Conservation (phyloP, 306 rosid species). For the Lotus japonicus region DNA sequence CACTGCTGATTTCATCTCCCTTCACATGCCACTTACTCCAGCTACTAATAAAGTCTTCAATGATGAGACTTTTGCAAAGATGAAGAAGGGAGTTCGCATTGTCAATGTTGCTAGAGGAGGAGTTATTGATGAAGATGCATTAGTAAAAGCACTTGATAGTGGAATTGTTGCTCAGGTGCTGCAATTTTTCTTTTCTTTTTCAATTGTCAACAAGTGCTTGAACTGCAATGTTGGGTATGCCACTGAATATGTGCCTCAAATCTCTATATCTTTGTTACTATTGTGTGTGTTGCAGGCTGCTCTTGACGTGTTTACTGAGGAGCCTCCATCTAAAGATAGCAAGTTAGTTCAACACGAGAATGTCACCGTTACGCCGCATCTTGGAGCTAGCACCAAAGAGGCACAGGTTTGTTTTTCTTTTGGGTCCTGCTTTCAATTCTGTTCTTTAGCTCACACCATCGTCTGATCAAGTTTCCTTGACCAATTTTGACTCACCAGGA, state of each 20-base stretch:
- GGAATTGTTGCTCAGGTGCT: conserved; percentile 89
- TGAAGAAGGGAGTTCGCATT: conserved; percentile 85
- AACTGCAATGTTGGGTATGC: background rate
- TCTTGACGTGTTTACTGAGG: conserved; percentile 80
- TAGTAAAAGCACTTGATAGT: conserved; percentile 64
- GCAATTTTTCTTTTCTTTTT: background rate
- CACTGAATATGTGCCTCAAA: background rate
- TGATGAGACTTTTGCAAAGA: conserved; percentile 52
- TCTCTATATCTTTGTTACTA: background rate
- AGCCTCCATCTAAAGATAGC: conserved; percentile 78
- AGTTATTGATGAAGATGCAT: conserved; percentile 86
- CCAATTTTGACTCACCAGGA: conserved; percentile 41
- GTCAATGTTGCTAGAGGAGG: conserved; percentile 91
- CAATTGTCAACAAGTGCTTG: background rate
- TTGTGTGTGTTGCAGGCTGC: conserved; percentile 55
- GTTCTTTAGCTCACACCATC: background rate
- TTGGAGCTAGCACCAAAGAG: conserved; percentile 97
- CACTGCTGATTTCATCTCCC: conserved; percentile 77
- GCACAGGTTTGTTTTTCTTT: conserved; percentile 56
- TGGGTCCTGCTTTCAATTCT: background rate
- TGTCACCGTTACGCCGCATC: conserved; percentile 86
- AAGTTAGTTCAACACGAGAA: conserved; percentile 74
- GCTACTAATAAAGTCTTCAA: conserved; percentile 70
- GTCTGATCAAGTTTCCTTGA: background rate
- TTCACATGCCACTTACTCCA: conserved; percentile 89